phyloP scores from a whole-genome alignment of 169 alveolate species.

The Plasmodium coatneyi region DNA sequence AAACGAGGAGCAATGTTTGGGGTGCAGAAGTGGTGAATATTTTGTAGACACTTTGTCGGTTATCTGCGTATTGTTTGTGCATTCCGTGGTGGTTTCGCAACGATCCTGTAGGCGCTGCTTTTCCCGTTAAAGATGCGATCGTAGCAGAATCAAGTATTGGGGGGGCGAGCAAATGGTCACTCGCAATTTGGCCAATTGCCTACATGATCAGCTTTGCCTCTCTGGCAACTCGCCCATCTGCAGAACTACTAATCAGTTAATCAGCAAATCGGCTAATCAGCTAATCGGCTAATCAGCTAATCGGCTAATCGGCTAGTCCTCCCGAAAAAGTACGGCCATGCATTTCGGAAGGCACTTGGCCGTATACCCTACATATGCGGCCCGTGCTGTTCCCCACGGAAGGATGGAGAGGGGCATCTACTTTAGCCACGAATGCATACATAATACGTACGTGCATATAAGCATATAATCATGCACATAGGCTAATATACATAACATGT shows the following conservation, averaged over 20 bases:
- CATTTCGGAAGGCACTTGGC: not conserved
- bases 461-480: not conserved
- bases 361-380: not conserved
- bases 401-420: not conserved
- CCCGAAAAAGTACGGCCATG: not conserved
- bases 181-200: not conserved
- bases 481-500: not conserved
- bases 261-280: too few relatives aligned
- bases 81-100: not conserved
- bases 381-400: not conserved
- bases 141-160: not conserved
- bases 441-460: not conserved
- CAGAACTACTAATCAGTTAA: too few relatives aligned
- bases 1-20: not conserved
- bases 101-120: not conserved
- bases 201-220: not conserved
- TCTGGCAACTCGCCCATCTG: not conserved
- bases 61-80: not conserved
- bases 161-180: not conserved
- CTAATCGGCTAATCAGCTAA: not conserved
- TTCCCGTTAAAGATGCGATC: not conserved
- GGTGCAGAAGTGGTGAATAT: not conserved
- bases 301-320: not conserved
- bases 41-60: not conserved
- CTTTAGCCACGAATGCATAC: not conserved